phyloP scores from a whole-genome alignment of 805 yeast species.

The Blastobotrys mokoenaii region DNA sequence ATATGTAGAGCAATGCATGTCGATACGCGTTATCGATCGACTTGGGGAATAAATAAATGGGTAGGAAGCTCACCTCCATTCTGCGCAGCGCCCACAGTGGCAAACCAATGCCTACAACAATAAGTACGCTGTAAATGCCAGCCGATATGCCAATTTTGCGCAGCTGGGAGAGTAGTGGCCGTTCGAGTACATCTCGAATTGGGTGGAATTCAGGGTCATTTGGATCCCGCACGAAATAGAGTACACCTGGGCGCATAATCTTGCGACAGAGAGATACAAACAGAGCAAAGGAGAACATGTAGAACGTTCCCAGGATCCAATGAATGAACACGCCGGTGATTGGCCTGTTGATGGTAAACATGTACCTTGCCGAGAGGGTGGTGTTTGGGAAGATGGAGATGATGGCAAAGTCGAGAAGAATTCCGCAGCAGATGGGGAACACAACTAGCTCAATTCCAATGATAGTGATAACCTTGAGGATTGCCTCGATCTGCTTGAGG shows the following conservation, averaged over 20 bases:
- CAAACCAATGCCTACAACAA: constrained; percentile 65
- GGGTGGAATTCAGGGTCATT: constrained; percentile 87
- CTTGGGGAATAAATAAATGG: constrained; percentile 24
- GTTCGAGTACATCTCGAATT: constrained; percentile 76
- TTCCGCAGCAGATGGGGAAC: constrained; percentile 84
- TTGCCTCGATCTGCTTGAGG: constrained; percentile 30
- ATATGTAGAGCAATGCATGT: constrained; percentile 2
- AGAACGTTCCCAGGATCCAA: constrained; percentile 73
- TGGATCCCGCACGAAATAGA: constrained; percentile 87
- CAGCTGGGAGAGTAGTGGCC: constrained; percentile 64
- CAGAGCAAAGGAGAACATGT: constrained; percentile 81
- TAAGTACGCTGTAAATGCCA: constrained; percentile 48
- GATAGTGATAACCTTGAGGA: constrained; percentile 66
- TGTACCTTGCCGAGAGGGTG: constrained; percentile 2
- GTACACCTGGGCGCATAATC: constrained; percentile 78
- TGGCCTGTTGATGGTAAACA: constrained; percentile 16
- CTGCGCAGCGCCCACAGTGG: constrained; percentile 42
- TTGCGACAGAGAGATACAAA: constrained; percentile 78
- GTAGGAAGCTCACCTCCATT: constrained; percentile 16
- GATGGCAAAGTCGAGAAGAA: constrained; percentile 36
- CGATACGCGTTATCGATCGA: constrained; percentile 18
- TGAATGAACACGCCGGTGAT: constrained; percentile 26
- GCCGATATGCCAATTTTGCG: constrained; percentile 67
- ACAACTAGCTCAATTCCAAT: constrained; percentile 72
- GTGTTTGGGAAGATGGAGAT: constrained; percentile 50